Evolutionary conservation across 768 basidiomycete species (phyloP).

Genomic region (Hebeloma cylindrosporum): DNA sequence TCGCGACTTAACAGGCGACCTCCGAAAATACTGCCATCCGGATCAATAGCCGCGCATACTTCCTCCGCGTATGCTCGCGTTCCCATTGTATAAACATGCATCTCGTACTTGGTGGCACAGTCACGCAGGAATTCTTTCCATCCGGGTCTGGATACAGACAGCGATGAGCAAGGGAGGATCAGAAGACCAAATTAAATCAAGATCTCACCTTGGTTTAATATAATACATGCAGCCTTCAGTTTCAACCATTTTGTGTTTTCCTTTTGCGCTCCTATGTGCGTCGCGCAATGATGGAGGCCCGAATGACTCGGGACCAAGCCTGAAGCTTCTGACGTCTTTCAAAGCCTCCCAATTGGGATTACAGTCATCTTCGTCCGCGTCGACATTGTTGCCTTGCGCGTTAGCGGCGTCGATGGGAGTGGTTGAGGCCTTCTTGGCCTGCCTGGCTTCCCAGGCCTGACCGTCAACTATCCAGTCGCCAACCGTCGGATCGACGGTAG

Average conservation of each 20-base stretch:
- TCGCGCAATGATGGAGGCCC: conserved; percentile 40
- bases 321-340: conserved; percentile 88
- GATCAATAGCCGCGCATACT: conserved; percentile 93
- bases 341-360: conserved; percentile 95
- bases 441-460: conserved; percentile 72
- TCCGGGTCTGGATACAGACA: conserved; percentile 58
- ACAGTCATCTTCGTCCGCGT: conserved; percentile 57
- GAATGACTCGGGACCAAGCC: conserved; percentile 78
- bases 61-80: conserved; percentile 95
- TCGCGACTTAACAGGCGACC: conserved; percentile 89
- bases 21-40: conserved; percentile 80
- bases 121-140: conserved; percentile 73
- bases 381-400: conserved; percentile 34
- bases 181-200: conserved; percentile 6
- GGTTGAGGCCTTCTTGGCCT: conserved; percentile 40
- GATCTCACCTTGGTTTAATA: conserved; percentile 88
- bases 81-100: conserved; percentile 99
- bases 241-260: conserved; percentile 64
- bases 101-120: conserved; percentile 83
- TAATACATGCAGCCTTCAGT: conserved; percentile 93
- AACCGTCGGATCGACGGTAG: conserved; percentile 97
- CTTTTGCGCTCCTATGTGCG: conserved; percentile 44
- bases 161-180: conserved; percentile 9
- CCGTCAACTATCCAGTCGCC: conserved; percentile 95
- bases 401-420: conserved; percentile 6